Evolutionary conservation across 1,139 yeast species (phyloP), one percentile per base, ranked within the genome.

Genomic region (Candida tetrigidarum): DNA sequence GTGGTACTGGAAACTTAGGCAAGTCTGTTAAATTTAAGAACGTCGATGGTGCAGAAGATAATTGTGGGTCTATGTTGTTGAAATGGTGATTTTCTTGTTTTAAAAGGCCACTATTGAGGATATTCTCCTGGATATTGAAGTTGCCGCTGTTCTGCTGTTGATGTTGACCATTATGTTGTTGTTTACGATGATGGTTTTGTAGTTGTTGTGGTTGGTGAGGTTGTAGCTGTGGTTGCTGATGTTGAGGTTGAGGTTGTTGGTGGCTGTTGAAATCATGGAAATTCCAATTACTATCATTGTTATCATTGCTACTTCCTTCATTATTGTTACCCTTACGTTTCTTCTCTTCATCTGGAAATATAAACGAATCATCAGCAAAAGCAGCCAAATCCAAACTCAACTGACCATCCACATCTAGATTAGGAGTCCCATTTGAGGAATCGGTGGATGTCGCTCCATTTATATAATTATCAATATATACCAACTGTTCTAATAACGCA

Each of bases 291-390:
- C 12, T 18, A 10, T 26, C 19, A 12, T 18, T 26, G 33, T 27
- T 28, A 18, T 19, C 18, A 12, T 14, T 19, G 22, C 33, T 40
- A 30, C 42, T 44, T 19, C 42, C 46, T 18, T 46, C 52, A 5
- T 47, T 53, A 22, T 50, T 50, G 41, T 57, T 51, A 23, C 52
- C 57, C 40, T 60, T 57, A 32, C 64, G 62, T 3, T 84, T 84
- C 59, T 85, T 84, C 34, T 84, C 91, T 58, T 86, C 92, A 58
- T 86, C 93, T 0, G 91, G 90, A 58, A 86, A 86, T 3, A 86
- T 78, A 54, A 86, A 86, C 7, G 86, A 76, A 50, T 85, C 91
- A 56, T 86, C 91, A 1, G 91, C 92, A 72, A 86, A 86, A 1
- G 90, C 91, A 14, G 90, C 86, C 53, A 86, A 70, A 59, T 86